phyloP scores from a whole-genome alignment of 257 asterid genomes.

The Ligustrum vulgare region DNA sequence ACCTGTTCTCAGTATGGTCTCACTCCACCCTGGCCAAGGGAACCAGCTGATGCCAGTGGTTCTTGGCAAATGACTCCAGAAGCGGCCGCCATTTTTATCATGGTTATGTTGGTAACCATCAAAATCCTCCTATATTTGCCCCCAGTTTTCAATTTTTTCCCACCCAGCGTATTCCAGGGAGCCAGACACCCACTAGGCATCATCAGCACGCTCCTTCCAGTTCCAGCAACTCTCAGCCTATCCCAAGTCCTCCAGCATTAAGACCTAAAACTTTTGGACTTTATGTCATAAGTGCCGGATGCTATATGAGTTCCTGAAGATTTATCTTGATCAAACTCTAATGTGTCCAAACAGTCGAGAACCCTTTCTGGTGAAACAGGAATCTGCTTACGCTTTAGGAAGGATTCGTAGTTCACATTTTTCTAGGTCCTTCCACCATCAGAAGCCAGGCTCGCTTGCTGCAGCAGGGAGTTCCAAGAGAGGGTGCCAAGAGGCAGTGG shows the following conservation, averaged over 20 bases:
- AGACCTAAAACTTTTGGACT: slow-evolving; percentile 57
- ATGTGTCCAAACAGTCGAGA: too few species aligned
- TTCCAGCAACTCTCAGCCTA: slow-evolving; percentile 20
- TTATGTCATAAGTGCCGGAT: slow-evolving; percentile 43
- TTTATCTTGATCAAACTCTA: too few species aligned
- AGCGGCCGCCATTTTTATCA: slow-evolving; percentile 2
- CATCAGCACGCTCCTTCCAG: slow-evolving; percentile 10
- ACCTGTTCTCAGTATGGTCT: background rate
- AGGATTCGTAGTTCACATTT: too few species aligned
- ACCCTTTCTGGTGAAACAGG: too few species aligned
- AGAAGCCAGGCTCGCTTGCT: background rate
- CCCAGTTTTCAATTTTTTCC: background rate
- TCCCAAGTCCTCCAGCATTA: slow-evolving; percentile 25
- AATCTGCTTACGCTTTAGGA: too few species aligned
- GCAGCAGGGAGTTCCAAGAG: slow-evolving; percentile 31
- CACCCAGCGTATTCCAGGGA: background rate
- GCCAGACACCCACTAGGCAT: background rate
- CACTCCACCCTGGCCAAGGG: slow-evolving; percentile 11
- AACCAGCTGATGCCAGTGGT: slow-evolving; percentile 11
- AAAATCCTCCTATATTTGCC: background rate
- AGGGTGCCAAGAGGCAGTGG: slow-evolving; percentile 24
- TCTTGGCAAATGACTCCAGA: slow-evolving; percentile 8
- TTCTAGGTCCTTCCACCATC: too few species aligned
- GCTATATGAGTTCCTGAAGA: too few species aligned
- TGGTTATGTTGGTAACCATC: background rate